Evolutionary conservation across 202 grass and related monocot genomes (phyloP), one percentile per base, ranked within the genome.

Genomic region (Dendrocalamus latiflorus): DNA sequence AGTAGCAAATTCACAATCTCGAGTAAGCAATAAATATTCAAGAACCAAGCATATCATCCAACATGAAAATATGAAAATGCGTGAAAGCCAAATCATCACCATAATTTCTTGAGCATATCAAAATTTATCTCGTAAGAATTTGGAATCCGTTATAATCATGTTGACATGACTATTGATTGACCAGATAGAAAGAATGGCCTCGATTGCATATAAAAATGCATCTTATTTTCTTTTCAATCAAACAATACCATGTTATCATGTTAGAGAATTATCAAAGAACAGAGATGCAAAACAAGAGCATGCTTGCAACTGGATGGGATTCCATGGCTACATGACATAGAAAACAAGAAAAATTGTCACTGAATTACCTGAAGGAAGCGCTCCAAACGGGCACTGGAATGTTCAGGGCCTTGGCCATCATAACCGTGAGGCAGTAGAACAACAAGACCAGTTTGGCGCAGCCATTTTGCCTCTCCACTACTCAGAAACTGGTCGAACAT

Each of bases 401-500:
- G 92, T 59, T 94, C 92, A 14, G 92, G 92, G 18, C 92, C 92
- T 84, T 94, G 92, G 68, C 93, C 93, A 82, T 97, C 94, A 51
- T 97, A 97, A 51, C 94, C 94, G 60, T 97, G 94, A 75, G 94
- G 94, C 30, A 97, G 84, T 76, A 92, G 62, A 80, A 94, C 76
- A 74, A 90, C 94, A 79, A 94, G 91, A n/a, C 94, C 91, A 39
- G 76, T 94, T 82, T 97, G 94, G 6, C 94, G 91, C 70, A 97
- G 72, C 94, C 94, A 97, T 87, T 97, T 97, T 62, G 94, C 84
- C 83, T 97, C 94, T 26, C 94, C 94, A 21, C 94, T 97, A 74
- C 94, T 94, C 68, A 97, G 62, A 84, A 97, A 97, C 81, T 97
- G 94, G 63, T 97, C 94, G 7, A 97, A 97, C 85, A 97, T 92